Conservation (phyloP, 768 basidiomycete genomes). For the Macrolepiota dolichaula region DNA sequence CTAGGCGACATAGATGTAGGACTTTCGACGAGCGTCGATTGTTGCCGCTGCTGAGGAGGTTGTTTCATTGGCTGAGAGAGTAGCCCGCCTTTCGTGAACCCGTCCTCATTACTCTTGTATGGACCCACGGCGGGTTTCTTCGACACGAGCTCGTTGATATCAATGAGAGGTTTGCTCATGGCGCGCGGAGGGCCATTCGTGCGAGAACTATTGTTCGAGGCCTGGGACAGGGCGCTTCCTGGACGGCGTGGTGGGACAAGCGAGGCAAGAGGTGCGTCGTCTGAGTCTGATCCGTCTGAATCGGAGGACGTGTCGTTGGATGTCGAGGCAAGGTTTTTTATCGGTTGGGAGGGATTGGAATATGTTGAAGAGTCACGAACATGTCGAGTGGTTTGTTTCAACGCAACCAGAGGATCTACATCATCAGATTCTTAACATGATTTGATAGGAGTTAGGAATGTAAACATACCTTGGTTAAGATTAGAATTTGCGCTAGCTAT, state of each 20-base stretch:
- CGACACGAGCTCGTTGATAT: conserved; percentile 42
- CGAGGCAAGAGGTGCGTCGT: conserved; percentile 62
- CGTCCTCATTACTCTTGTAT: neutral
- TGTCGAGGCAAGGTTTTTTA: neutral
- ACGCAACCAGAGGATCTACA: conserved; percentile 10
- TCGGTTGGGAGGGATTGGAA: conserved; percentile 18
- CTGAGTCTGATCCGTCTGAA: conserved; percentile 33
- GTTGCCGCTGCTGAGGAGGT: neutral
- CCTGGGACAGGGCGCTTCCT: conserved; percentile 53
- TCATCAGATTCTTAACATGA: neutral
- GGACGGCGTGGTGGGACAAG: conserved; percentile 63
- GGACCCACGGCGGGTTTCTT: conserved; percentile 10
- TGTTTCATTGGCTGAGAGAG: neutral
- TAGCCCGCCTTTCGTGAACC: conserved; percentile 1
- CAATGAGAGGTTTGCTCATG: conserved; percentile 43
- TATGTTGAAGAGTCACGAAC: conserved; percentile 24
- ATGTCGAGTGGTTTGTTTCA: conserved; percentile 22
- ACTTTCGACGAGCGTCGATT: conserved; percentile 17
- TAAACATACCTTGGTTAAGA: conserved; percentile 25
- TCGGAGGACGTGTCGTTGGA: conserved; percentile 17
- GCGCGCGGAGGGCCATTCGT: conserved; percentile 17
- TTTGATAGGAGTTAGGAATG: neutral
- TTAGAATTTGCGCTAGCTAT: conserved; percentile 30
- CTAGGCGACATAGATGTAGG: conserved; percentile 20
- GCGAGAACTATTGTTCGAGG: conserved; percentile 27